These are phyloP conservation scores for Boletus rubescentipes DNA, from an alignment of 768 basidiomycete species.

Conservation along the genomic window DNA sequence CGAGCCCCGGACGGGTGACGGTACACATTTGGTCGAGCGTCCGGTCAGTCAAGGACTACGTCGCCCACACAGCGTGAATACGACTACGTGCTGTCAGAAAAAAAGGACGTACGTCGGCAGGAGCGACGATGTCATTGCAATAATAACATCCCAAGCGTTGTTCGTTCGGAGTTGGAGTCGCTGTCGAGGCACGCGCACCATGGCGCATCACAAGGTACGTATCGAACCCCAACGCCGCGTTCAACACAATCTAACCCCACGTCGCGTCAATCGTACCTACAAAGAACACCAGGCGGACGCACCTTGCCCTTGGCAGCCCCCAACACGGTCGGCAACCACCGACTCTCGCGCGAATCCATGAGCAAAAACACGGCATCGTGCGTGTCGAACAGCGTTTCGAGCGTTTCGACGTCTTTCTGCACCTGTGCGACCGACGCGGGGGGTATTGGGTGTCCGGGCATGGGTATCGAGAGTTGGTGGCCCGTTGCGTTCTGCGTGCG, in stretches of 20 bases:
- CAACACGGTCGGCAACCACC: slow-evolving; percentile 94
- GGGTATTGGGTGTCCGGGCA: slow-evolving; percentile 96
- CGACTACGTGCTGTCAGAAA: no score
- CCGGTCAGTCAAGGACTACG: slow-evolving; percentile 75
- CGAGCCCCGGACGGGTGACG: slow-evolving; percentile 92
- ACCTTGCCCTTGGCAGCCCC: slow-evolving; percentile 86
- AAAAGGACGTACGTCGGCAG: slow-evolving; percentile 77
- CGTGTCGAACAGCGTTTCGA: slow-evolving; percentile 75
- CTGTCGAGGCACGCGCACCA: slow-evolving; percentile 54
- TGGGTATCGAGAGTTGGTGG: slow-evolving; percentile 79
- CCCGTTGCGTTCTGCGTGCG: slow-evolving; percentile 72
- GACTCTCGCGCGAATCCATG: slow-evolving; percentile 97
- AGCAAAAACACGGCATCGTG: slow-evolving; percentile 92
- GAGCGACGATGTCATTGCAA: slow-evolving; percentile 97
- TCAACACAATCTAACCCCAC: slow-evolving; percentile 52
- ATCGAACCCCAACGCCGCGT: slow-evolving; percentile 94
- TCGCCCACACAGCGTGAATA: no score
- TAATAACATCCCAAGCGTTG: slow-evolving; percentile 87
- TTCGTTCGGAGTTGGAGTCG: slow-evolving; percentile 21
- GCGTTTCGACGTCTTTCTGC: slow-evolving; percentile 62
- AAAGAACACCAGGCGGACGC: no score
- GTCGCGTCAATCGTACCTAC: no score
- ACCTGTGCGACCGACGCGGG: slow-evolving; percentile 52
- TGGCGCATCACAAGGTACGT: slow-evolving; percentile 97
- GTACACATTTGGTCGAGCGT: slow-evolving; percentile 99